A percentile compares a stretch with the other conserved stretches of the same genome.
Evolutionary conservation across 129 eudicot genomes (phyloP).

Genomic region (Erigeron canadensis): DNA sequence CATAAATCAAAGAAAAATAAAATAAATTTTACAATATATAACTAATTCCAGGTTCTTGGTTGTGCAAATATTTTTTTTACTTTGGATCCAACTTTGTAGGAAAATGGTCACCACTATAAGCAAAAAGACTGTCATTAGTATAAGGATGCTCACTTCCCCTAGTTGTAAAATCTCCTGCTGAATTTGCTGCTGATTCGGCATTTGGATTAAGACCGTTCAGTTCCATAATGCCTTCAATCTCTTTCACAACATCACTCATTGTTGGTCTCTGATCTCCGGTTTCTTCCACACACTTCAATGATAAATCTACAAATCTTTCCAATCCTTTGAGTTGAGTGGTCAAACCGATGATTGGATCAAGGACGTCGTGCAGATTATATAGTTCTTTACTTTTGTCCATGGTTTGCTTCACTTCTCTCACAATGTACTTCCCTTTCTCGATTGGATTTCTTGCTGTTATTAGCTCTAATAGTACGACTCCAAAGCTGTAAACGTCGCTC

Average conservation of each 20-base stretch:
- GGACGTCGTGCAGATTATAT: slow-evolving; percentile 49
- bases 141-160: slow-evolving; percentile 51
- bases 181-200: slow-evolving; percentile 50
- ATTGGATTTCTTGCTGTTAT: slow-evolving; percentile 70
- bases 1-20: slow-evolving; percentile 9
- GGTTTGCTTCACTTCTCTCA: slow-evolving; percentile 60
- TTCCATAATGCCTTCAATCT: slow-evolving; percentile 53
- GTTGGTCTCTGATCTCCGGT: slow-evolving; percentile 55
- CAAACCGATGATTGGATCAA: slow-evolving; percentile 60
- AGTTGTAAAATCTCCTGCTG: slow-evolving; percentile 27
- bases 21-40: neutral
- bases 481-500: slow-evolving; percentile 80
- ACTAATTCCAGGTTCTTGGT: neutral
- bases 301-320: slow-evolving; percentile 63
- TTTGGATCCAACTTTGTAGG: slow-evolving; percentile 40
- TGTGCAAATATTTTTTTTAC: slow-evolving; percentile 12
- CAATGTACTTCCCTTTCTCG: slow-evolving; percentile 71
- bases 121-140: slow-evolving; percentile 44
- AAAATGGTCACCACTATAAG: slow-evolving; percentile 41
- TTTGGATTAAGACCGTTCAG: slow-evolving; percentile 56
- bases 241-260: slow-evolving; percentile 84
- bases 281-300: slow-evolving; percentile 70
- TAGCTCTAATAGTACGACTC: slow-evolving; percentile 61
- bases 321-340: slow-evolving; percentile 41
- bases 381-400: slow-evolving; percentile 55